A percentile compares a stretch with the other conserved stretches of the same genome.
Conservation (phyloP, 192 early-diverging fungal genomes). For the Coemansia asiatica region DNA sequence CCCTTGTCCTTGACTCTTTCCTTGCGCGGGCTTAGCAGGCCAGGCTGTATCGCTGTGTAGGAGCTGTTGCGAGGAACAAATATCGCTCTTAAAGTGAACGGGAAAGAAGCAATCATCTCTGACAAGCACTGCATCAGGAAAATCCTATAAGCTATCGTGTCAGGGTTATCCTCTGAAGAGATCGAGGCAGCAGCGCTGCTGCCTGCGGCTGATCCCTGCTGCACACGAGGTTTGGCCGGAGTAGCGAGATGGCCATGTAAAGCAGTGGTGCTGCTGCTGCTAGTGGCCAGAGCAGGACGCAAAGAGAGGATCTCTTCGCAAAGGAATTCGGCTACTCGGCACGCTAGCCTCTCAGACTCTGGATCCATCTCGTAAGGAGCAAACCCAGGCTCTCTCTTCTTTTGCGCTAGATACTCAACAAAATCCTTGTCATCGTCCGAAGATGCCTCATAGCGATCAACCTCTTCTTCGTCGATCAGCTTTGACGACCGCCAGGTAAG, state of each 20-base stretch:
- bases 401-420: constrained; percentile 31
- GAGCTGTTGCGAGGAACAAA: constrained; percentile 37
- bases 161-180: constrained; percentile 31
- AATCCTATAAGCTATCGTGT: constrained; percentile 59
- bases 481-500: constrained; percentile 52
- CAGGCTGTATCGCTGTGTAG: background rate
- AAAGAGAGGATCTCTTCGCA: constrained; percentile 46
- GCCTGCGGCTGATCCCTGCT: background rate
- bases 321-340: constrained; percentile 47
- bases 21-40: constrained; percentile 36
- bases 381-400: constrained; percentile 32
- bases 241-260: constrained; percentile 1
- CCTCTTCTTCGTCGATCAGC: constrained; percentile 46
- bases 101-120: constrained; percentile 86
- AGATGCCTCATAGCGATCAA: constrained; percentile 34
- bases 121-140: constrained; percentile 85
- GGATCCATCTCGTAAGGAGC: constrained; percentile 41
- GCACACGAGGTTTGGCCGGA: background rate
- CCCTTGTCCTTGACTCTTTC: constrained; percentile 33
- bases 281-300: constrained; percentile 15
- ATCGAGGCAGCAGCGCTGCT: background rate
- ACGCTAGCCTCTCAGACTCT: constrained; percentile 46
- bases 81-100: constrained; percentile 51
- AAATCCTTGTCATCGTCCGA: constrained; percentile 18
- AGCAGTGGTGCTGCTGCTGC: constrained; percentile 12